Evolutionary conservation across 257 asterid species (phyloP).

Genomic region (Lycium barbarum): DNA sequence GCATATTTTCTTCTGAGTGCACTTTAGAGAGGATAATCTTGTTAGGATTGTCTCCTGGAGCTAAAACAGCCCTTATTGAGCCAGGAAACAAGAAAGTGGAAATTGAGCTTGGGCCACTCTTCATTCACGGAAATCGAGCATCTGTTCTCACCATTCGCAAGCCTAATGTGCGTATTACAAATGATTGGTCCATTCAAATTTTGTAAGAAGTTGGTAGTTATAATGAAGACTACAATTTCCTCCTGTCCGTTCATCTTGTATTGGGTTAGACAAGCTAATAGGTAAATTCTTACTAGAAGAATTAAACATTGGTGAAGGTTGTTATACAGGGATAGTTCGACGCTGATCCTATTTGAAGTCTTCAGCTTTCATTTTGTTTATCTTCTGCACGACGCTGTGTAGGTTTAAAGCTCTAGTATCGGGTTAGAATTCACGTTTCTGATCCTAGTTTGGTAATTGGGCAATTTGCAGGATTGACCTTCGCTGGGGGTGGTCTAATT

Average conservation of each 20-base stretch:
- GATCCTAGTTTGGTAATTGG: neutral
- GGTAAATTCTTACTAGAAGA: neutral
- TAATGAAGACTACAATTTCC: constrained; percentile 4
- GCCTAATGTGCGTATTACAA: constrained; percentile 67
- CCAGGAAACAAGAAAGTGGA: constrained; percentile 61
- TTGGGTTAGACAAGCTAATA: neutral
- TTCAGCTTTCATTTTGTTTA: neutral
- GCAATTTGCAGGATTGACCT: too few relatives aligned
- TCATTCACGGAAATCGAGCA: constrained; percentile 53
- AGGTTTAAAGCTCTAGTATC: neutral
- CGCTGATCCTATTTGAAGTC: neutral
- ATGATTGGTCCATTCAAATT: constrained; percentile 75
- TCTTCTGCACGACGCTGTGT: neutral
- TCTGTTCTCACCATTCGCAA: constrained; percentile 72
- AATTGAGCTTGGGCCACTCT: constrained; percentile 68
- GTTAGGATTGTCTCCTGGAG: constrained; percentile 59
- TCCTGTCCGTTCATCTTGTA: neutral
- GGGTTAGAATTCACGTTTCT: neutral
- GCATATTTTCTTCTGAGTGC: constrained; percentile 53
- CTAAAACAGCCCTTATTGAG: constrained; percentile 65
- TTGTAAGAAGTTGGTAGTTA: constrained; percentile 49
- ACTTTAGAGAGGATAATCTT: constrained; percentile 78
- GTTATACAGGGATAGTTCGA: neutral
- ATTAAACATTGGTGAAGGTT: constrained; percentile 10
- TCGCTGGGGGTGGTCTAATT: too few relatives aligned